phyloP scores from a whole-genome alignment of 1,284 basidiomycete species.

The Fomitiporia mediterranea region DNA sequence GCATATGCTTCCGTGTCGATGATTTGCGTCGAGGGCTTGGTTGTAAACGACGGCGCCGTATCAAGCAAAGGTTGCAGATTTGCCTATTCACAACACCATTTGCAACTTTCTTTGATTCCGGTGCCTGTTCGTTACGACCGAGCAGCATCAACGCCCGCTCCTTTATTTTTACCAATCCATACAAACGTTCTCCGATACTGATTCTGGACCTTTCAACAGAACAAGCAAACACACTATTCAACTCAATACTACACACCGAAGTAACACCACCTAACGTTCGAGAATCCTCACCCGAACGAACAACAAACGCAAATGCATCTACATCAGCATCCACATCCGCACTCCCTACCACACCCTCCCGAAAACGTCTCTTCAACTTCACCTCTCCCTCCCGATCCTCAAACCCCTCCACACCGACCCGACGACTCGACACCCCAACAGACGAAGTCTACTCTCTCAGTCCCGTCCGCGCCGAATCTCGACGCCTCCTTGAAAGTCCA shows the following conservation, averaged over 20 bases:
- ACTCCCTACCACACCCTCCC: conserved; percentile 58
- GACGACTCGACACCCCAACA: conserved; percentile 67
- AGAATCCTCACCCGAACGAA: conserved; percentile 57
- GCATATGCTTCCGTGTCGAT: not conserved
- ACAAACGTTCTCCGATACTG: too few relatives aligned
- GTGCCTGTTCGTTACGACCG: not conserved
- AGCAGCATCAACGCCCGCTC: too few relatives aligned
- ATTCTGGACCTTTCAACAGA: conserved; percentile 46
- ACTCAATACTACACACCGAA: conserved; percentile 67
- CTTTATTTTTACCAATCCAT: too few relatives aligned
- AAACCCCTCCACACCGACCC: conserved; percentile 51
- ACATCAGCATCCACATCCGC: conserved; percentile 38
- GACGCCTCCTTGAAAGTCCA: conserved; percentile 82
- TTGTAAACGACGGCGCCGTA: too few relatives aligned
- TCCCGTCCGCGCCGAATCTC: conserved; percentile 83
- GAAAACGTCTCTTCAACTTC: conserved; percentile 64
- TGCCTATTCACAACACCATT: too few relatives aligned
- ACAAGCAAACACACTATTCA: conserved; percentile 76
- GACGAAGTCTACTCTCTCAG: conserved; percentile 89
- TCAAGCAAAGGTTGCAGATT: too few relatives aligned
- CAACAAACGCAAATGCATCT: conserved; percentile 34
- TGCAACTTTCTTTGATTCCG: not conserved
- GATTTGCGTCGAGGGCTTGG: not conserved
- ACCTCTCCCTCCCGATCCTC: conserved; percentile 58
- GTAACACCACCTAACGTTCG: conserved; percentile 65